Evolutionary conservation across 2,329 filamentous ascomycete species (phyloP).

Genomic region (Mycosphaerella sp.): DNA sequence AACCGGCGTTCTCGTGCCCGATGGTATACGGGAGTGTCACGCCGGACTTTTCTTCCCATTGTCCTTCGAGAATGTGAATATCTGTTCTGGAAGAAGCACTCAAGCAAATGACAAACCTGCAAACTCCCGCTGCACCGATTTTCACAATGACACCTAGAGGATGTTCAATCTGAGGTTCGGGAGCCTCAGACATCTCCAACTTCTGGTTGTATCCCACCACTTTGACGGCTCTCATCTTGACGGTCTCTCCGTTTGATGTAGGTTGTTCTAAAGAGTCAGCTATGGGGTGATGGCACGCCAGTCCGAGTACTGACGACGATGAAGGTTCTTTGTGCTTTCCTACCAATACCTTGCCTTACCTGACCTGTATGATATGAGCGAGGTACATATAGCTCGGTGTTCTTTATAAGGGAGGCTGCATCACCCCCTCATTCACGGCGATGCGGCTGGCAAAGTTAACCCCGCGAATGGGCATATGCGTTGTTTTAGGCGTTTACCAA

Average conservation of each 20-base stretch:
- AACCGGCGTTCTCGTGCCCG: conserved; percentile 26
- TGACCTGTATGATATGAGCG: not conserved
- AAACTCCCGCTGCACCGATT: conserved; percentile 27
- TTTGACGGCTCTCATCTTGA: conserved; percentile 21
- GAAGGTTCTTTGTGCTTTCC: not conserved
- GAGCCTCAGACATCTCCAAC: conserved; percentile 22
- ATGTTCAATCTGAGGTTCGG: conserved; percentile 19
- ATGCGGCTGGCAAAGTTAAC: not conserved
- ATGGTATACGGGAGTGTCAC: conserved; percentile 26
- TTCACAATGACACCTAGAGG: conserved; percentile 27
- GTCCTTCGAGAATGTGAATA: conserved; percentile 26
- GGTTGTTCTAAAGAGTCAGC: not conserved
- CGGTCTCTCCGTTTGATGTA: not conserved
- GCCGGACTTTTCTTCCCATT: conserved; percentile 24
- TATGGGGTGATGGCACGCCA: not conserved
- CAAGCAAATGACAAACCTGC: conserved; percentile 12
- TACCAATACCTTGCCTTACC: not conserved
- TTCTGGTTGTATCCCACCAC: conserved; percentile 26
- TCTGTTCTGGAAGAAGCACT: conserved; percentile 17
- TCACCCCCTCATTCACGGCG: conserved; percentile 1
- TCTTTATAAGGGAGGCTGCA: not conserved
- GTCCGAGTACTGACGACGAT: too few species aligned
- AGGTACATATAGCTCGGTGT: not conserved
- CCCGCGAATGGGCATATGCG: not conserved
- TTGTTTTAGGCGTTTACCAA: conserved; percentile 1